Conservation (phyloP, 352 stramenopile species). For the Pythium utonaiense region DNA sequence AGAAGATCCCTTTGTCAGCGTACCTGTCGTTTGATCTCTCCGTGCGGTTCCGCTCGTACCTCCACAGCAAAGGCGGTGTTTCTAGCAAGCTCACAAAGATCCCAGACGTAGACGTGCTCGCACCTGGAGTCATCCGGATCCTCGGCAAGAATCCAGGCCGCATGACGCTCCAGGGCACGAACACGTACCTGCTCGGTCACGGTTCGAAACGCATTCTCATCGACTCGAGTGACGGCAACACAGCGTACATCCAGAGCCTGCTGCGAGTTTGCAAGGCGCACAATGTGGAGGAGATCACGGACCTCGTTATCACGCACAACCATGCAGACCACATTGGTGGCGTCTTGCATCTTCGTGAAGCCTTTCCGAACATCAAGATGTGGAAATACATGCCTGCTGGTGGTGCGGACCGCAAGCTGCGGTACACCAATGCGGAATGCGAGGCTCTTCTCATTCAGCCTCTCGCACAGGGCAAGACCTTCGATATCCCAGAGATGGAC, state of each 20-base stretch:
- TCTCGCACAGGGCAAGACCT: conserved; percentile 39
- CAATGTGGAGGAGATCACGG: conserved; percentile 48
- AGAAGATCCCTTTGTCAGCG: conserved; percentile 27
- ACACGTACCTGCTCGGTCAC: conserved; percentile 87
- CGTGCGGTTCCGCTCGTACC: conserved; percentile 38
- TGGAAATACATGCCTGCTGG: conserved; percentile 65
- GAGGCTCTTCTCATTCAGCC: conserved; percentile 37
- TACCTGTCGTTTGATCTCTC: conserved; percentile 44
- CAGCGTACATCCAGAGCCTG: conserved; percentile 42
- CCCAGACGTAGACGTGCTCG: conserved; percentile 38
- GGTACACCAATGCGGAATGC: conserved; percentile 49
- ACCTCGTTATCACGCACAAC: conserved; percentile 87
- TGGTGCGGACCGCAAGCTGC: conserved; percentile 33
- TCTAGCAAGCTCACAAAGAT: conserved; percentile 37
- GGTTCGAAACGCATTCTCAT: conserved; percentile 63
- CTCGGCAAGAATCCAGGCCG: conserved; percentile 82
- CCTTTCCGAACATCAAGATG: conserved; percentile 51
- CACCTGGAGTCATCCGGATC: conserved; percentile 59
- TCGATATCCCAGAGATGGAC: conserved; percentile 16
- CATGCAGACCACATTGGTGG: conserved; percentile 90
- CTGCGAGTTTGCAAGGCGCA: conserved; percentile 34
- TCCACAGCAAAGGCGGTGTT: conserved; percentile 43
- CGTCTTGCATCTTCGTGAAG: conserved; percentile 47
- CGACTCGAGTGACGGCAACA: conserved; percentile 77
- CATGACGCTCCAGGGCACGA: conserved; percentile 88